These are phyloP conservation scores for Hanseniaspora lachancei DNA, from an alignment of 805 yeast species.

Conservation along the genomic window DNA sequence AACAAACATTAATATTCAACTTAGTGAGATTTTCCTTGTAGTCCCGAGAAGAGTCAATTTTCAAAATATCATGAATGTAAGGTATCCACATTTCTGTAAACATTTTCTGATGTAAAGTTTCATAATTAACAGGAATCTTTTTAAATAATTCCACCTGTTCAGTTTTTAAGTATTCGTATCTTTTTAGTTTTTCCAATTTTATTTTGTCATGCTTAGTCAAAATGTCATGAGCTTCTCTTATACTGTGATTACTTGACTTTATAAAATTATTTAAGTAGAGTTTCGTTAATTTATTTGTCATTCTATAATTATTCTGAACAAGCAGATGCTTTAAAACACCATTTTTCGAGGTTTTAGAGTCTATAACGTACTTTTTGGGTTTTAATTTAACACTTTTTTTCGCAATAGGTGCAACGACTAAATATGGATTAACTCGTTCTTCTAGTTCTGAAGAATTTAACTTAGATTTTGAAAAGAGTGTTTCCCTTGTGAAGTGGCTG, in stretches of 20 bases:
- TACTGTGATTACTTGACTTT: constrained; percentile 19
- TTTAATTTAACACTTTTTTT: constrained; percentile 15
- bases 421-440: constrained; percentile 24
- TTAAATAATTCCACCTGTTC: constrained; percentile 17
- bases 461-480: constrained; percentile 4
- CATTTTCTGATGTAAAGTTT: constrained; percentile 29
- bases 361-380: not conserved
- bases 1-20: constrained; percentile 23
- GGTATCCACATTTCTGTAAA: constrained; percentile 54
- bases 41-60: constrained; percentile 17
- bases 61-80: constrained; percentile 48
- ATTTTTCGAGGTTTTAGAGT: constrained; percentile 15
- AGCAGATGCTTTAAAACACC: not conserved
- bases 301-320: constrained; percentile 20
- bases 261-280: constrained; percentile 17
- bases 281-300: constrained; percentile 25
- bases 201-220: constrained; percentile 14
- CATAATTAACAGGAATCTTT: constrained; percentile 33
- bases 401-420: constrained; percentile 26
- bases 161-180: constrained; percentile 20
- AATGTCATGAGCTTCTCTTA: constrained; percentile 20
- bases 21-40: constrained; percentile 14
- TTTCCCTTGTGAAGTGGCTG: not conserved
- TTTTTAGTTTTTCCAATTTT: constrained; percentile 16
- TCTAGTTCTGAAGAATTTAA: constrained; percentile 15